Evolutionary conservation across 495 filamentous ascomycete species (phyloP).

Genomic region (Podospora fimiseda): DNA sequence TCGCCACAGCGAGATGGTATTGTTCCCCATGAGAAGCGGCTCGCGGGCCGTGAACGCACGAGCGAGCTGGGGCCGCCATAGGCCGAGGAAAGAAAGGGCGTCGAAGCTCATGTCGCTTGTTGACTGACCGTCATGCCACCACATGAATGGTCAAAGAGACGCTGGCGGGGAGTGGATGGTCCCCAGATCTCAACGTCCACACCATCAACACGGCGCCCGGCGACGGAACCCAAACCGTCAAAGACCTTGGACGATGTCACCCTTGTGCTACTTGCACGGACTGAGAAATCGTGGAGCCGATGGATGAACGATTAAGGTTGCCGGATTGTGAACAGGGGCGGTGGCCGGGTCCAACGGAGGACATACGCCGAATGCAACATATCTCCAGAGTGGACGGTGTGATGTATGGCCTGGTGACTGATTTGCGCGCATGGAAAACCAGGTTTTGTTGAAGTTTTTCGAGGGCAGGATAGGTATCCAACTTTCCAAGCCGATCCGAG

Average conservation of each 20-base stretch:
- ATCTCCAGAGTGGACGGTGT: background rate
- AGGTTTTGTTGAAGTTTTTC: background rate
- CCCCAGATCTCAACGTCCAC: background rate
- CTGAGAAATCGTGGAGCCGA: slow-evolving; percentile 22
- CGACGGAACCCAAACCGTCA: slow-evolving; percentile 18
- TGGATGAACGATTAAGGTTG: slow-evolving; percentile 22
- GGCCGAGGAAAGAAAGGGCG: slow-evolving; percentile 8
- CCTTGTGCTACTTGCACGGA: slow-evolving; percentile 8
- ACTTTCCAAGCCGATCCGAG: background rate
- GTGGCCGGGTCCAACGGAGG: slow-evolving; percentile 23
- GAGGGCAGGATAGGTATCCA: background rate
- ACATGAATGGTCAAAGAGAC: slow-evolving; percentile 2
- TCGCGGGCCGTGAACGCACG: slow-evolving; percentile 24
- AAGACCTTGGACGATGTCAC: slow-evolving; percentile 21
- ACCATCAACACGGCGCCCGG: background rate
- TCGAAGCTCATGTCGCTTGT: slow-evolving; percentile 9
- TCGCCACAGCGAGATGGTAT: slow-evolving; percentile 7
- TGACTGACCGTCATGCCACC: background rate
- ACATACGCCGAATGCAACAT: slow-evolving; percentile 25
- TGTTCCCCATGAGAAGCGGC: slow-evolving; percentile 15
- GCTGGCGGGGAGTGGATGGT: slow-evolving; percentile 7
- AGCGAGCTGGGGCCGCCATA: slow-evolving; percentile 9
- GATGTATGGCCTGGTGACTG: slow-evolving; percentile 4
- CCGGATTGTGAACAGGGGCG: slow-evolving; percentile 18
- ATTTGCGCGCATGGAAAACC: background rate